phyloP scores from a whole-genome alignment of 306 rosid genomes.

The Canavalia gladiata region DNA sequence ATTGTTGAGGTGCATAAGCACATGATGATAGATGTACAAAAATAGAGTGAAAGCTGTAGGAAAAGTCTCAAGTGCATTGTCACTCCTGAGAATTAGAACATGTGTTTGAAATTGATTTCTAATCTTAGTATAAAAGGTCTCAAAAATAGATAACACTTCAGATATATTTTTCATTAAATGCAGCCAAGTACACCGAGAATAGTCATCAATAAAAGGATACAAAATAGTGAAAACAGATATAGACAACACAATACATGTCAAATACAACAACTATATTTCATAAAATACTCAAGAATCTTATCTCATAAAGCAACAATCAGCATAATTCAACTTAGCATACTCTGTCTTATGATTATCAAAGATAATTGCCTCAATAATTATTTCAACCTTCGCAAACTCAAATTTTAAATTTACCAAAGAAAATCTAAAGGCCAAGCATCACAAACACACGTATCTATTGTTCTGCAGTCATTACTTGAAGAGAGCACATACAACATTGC shows the following conservation, averaged over 20 bases:
- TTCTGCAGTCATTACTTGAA: neutral
- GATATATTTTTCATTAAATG: too few species aligned
- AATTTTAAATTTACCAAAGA: neutral
- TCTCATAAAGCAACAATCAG: neutral
- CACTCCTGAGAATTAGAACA: too few species aligned
- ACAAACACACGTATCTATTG: constrained; percentile 5
- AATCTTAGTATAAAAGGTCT: too few species aligned
- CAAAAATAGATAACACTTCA: too few species aligned
- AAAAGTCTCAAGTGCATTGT: too few species aligned
- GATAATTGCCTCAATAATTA: constrained; percentile 1
- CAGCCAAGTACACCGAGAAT: too few species aligned
- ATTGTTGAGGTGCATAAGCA: too few species aligned
- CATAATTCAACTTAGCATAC: constrained; percentile 15
- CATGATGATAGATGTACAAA: too few species aligned
- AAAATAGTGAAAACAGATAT: too few species aligned
- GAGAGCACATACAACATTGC: neutral
- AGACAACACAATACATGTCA: neutral
- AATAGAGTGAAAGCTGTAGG: too few species aligned
- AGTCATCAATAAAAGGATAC: too few species aligned
- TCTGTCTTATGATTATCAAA: constrained; percentile 3
- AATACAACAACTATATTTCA: constrained; percentile 1
- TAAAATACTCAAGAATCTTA: constrained; percentile 2
- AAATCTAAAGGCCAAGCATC: constrained; percentile 13
- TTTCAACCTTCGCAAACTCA: constrained; percentile 14
- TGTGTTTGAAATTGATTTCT: too few species aligned